phyloP scores from a whole-genome alignment of 2,329 filamentous ascomycete species.

The Penicillium sp. region DNA sequence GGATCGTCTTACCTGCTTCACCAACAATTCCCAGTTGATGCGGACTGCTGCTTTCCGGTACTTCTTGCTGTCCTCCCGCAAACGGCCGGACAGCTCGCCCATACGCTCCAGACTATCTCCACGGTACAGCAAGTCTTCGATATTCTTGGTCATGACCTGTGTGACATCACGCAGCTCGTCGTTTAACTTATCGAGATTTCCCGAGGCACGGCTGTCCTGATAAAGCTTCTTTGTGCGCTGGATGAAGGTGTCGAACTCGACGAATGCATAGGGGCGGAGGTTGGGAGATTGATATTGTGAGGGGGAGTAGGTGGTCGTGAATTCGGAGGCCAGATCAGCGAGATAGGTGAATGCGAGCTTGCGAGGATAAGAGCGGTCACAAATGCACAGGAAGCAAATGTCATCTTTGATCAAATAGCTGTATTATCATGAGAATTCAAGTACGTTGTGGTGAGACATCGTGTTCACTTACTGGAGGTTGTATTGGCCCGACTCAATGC shows the following conservation, averaged over 20 bases:
- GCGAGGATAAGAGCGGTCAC: constrained; percentile 89
- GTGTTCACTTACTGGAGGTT: constrained; percentile 71
- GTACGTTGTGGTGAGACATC: neutral
- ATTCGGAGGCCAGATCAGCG: constrained; percentile 85
- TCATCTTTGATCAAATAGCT: constrained; percentile 83
- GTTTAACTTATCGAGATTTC: constrained; percentile 93
- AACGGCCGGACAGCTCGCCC: constrained; percentile 85
- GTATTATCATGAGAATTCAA: constrained; percentile 10
- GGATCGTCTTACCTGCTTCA: constrained; percentile 69
- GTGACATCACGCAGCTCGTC: constrained; percentile 97
- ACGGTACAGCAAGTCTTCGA: constrained; percentile 93
- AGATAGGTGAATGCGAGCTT: constrained; percentile 99
- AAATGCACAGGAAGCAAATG: constrained; percentile 90
- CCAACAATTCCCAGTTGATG: constrained; percentile 95
- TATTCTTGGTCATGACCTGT: constrained; percentile 99
- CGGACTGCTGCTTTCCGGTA: constrained; percentile 88
- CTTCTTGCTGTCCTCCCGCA: constrained; percentile 91
- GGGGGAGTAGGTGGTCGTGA: constrained; percentile 77
- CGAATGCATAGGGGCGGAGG: constrained; percentile 90
- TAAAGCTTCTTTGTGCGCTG: constrained; percentile 90
- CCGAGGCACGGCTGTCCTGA: constrained; percentile 83
- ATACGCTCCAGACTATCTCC: constrained; percentile 94
- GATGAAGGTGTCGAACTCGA: constrained; percentile 98
- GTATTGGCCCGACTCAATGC: constrained; percentile 81
- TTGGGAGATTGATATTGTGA: constrained; percentile 70